Percentiles rank a stretch among this genome's conserved stretches.
Conservation (phyloP, 371 early-diverging fungal genomes). For the Lichtheimia ramosa region DNA sequence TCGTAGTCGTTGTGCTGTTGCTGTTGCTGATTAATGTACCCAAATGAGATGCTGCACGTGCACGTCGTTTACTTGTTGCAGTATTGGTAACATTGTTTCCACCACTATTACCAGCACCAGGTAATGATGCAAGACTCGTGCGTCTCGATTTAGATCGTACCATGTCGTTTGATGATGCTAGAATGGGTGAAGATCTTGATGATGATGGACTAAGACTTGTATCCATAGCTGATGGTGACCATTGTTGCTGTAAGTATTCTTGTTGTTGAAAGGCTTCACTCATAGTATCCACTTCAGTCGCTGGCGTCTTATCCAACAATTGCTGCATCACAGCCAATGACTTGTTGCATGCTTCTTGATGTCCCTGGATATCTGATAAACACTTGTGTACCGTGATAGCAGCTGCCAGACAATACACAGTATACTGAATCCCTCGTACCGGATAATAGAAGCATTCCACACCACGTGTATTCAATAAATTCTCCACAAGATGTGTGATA, state of each 20-base stretch:
- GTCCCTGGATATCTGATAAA: slow-evolving; percentile 9
- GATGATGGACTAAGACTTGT: slow-evolving; percentile 6
- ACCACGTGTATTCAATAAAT: slow-evolving; percentile 24
- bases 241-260: background rate
- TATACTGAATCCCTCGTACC: slow-evolving; percentile 41
- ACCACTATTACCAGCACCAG: background rate
- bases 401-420: slow-evolving; percentile 42
- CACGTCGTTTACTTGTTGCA: slow-evolving; percentile 8
- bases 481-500: slow-evolving; percentile 25
- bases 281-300: slow-evolving; percentile 13
- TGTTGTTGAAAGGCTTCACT: background rate
- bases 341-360: slow-evolving; percentile 12
- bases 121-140: slow-evolving; percentile 9
- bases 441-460: slow-evolving; percentile 39
- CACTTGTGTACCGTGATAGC: slow-evolving; percentile 31
- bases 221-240: slow-evolving; percentile 2
- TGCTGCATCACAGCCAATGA: slow-evolving; percentile 13
- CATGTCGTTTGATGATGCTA: slow-evolving; percentile 4
- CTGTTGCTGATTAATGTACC: background rate
- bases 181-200: slow-evolving; percentile 7
- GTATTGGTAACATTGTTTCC: background rate
- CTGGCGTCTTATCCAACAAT: slow-evolving; percentile 18
- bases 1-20: background rate
- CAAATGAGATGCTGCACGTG: slow-evolving; percentile 9
- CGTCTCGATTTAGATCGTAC: slow-evolving; percentile 7